phyloP scores from a whole-genome alignment of 140 eudicot genomes.

The Erigeron philadelphicus region DNA sequence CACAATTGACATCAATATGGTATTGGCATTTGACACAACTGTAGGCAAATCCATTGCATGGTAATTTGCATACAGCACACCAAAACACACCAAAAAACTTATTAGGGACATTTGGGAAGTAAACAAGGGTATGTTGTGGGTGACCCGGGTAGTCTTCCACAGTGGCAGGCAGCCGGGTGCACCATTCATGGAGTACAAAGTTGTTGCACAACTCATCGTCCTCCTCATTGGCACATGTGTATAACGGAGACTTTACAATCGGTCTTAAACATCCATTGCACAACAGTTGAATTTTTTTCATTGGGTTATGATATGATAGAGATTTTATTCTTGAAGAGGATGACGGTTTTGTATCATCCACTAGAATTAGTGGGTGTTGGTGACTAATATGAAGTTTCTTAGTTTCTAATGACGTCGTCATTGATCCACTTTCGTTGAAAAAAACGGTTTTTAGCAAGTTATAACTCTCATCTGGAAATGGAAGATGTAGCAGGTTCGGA shows the following conservation, averaged over 20 bases:
- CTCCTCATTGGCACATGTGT: slow-evolving; percentile 9
- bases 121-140: slow-evolving; percentile 1
- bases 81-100: background rate
- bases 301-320: slow-evolving; percentile 18
- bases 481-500: slow-evolving; percentile 14
- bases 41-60: slow-evolving; percentile 16
- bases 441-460: slow-evolving; percentile 5
- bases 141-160: background rate
- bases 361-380: slow-evolving; percentile 6
- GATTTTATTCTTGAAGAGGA: background rate
- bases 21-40: background rate
- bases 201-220: background rate
- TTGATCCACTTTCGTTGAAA: background rate
- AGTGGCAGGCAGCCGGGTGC: background rate
- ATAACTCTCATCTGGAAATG: background rate
- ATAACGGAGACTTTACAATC: background rate
- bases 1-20: background rate
- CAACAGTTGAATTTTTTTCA: slow-evolving; percentile 11
- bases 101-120: background rate
- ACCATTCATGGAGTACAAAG: slow-evolving; percentile 17
- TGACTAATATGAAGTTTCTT: background rate
- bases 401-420: background rate
- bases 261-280: slow-evolving; percentile 15
- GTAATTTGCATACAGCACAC: background rate
- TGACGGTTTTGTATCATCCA: background rate